Percentiles rank a stretch among this genome's conserved stretches.
phyloP scores from a whole-genome alignment of 2,329 filamentous ascomycete species.

The Penicillium olsonii region DNA sequence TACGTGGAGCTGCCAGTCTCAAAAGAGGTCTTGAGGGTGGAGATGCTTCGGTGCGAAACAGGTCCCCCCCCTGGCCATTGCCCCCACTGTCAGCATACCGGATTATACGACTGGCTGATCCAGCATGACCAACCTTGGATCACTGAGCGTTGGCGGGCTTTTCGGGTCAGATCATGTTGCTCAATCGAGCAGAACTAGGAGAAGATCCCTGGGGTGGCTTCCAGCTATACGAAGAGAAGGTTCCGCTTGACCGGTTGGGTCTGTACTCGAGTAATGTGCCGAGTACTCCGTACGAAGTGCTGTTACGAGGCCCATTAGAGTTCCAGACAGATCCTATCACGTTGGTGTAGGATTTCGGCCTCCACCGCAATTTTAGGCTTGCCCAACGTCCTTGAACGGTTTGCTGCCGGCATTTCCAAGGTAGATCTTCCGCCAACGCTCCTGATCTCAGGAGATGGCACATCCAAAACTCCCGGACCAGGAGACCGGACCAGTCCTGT shows the following conservation, averaged over 20 bases:
- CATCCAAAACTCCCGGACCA: no score
- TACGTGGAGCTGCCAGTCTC: slow-evolving; percentile 1
- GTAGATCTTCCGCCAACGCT: not conserved
- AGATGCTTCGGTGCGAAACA: slow-evolving; percentile 2
- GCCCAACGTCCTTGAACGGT: slow-evolving; percentile 8
- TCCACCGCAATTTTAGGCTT: slow-evolving; percentile 16
- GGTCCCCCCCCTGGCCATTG: slow-evolving; percentile 1
- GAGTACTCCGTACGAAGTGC: not conserved
- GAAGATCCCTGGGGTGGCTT: slow-evolving; percentile 9
- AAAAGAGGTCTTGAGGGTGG: not conserved
- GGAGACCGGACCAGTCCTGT: no score
- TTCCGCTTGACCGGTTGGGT: slow-evolving; percentile 3
- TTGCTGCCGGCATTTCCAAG: slow-evolving; percentile 8
- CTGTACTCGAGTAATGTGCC: no score
- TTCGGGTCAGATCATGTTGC: slow-evolving; percentile 7
- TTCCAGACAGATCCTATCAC: slow-evolving; percentile 4
- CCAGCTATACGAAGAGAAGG: not conserved
- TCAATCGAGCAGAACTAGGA: not conserved
- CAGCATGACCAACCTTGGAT: slow-evolving; percentile 6
- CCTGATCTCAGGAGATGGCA: not conserved
- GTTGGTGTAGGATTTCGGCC: not conserved
- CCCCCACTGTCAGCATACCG: slow-evolving; percentile 1
- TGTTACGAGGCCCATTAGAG: not conserved
- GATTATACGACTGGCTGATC: slow-evolving; percentile 10
- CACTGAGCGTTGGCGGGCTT: slow-evolving; percentile 8